phyloP scores from a whole-genome alignment of 169 alveolate species.

The Eimeria maxima region DNA sequence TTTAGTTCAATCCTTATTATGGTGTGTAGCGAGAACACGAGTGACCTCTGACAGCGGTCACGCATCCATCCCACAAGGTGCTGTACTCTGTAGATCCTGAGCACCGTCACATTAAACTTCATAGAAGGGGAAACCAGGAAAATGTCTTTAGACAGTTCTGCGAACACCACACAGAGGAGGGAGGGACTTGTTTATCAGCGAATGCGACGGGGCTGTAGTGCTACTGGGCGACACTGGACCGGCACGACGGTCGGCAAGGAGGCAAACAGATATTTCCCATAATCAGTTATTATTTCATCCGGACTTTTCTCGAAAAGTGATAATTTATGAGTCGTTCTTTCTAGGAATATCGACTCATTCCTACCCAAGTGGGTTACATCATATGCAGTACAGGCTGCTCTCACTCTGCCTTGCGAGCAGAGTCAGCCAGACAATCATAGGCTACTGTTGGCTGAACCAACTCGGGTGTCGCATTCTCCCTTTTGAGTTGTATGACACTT shows the following conservation, averaged over 20 bases:
- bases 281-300: not conserved
- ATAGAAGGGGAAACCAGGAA: not conserved
- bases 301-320: not conserved
- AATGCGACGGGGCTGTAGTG: not conserved
- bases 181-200: not conserved
- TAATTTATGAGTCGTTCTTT: not conserved
- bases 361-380: not conserved
- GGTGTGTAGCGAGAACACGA: not conserved
- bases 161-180: not conserved
- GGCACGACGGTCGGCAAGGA: not conserved
- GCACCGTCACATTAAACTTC: not conserved
- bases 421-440: not conserved
- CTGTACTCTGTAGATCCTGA: not conserved
- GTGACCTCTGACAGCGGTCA: conserved; percentile 21
- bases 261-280: not conserved
- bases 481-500: not conserved
- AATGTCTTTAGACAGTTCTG: not conserved
- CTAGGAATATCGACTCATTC: not conserved
- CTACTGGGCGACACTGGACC: conserved; percentile 13
- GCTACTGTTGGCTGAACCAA: not conserved
- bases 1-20: not conserved
- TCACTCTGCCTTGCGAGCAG: conserved; percentile 12
- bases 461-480: too few species aligned
- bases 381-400: not conserved
- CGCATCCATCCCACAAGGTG: not conserved